Base-by-base conservation (phyloP, 192 early-diverging fungal genomes). In the Coemansia javaensis region DNA sequence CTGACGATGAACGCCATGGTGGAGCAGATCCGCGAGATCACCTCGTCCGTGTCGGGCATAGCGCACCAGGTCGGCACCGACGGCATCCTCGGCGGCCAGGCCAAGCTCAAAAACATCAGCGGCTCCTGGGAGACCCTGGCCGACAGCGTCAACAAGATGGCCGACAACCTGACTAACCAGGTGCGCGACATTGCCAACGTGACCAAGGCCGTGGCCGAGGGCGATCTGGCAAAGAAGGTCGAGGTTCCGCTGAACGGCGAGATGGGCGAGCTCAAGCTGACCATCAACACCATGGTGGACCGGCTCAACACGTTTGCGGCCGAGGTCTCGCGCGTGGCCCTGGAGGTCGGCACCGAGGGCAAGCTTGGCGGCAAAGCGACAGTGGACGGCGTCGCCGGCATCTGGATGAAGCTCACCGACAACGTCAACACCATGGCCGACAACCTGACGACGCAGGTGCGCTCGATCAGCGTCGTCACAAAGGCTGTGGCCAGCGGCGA, bases 51-150 rank as follows among this genome's bases (percentile, higher is more conserved):
- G 14, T 83, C 79, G 21, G 68, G 81, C 34, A 82, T 87, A 7
- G 82, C 84, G 37, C 75, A 79, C 3, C 79, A 85, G 41, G 78
- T 80, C 6, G 82, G 80, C 16, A 79, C 83, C 25, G 79, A 86
- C 49, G 84, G 87, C 5, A 81, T 81, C 31, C 62, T 89, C 0
- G 87, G 87, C 32, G 81, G 83, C 3, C 81, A 87, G 54, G 77
- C 72, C 3, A 32, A 21, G 0, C 51, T 63, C 17, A 2, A 16
- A 14, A 38, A 56, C 48, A 58, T 79, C 31, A 51, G 64, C 4
- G 81, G 81, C 12, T 75, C 77, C 2, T 82, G 81, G 81, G 75
- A 66, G 37, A 67, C 72, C 48, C 48, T 82, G 20, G 79, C 78
- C 2, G 78, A 79, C 30, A 77, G 73, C 38, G 81, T 82, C 34